Evolutionary conservation across 148 eudicot species (phyloP), one percentile per base, ranked within the genome.

Genomic region (Tetragonia tetragonoides): DNA sequence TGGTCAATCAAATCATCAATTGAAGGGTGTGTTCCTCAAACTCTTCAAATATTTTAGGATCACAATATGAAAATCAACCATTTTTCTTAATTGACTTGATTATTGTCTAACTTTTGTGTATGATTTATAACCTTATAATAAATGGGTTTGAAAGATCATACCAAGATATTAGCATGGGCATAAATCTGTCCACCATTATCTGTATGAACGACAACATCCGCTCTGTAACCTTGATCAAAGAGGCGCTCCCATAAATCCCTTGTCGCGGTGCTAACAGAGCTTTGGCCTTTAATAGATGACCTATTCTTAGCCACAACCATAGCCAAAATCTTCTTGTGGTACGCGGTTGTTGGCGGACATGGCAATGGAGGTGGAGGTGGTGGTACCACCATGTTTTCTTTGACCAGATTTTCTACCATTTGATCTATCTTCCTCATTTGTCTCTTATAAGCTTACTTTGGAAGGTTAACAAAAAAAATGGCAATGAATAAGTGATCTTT

Each of bases 131-230:
- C 8, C 42, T 28, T 3, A 65, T 3, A 65, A 49, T 8, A 49
- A 0, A 3, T 3, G 68, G 42, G 42, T 2, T 28, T 65, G 28
- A 24, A 37, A n/a, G 57, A 73, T 68, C 90, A 84, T 81, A 95
- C 99, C 79, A 95, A 89, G 75, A 95, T 70, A 72, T 81, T 86
- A 71, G 99, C 87, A 80, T 95, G 99, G 28, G 90, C 97, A 75
- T 87, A 90, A 83, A 95, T 84, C 76, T 88, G 74, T 18, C 85
- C 90, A 49, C 89, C 95, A 78, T 70, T 63, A 3, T 85, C 89
- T 0, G 97, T 91, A 51, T 76, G 73, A 72, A 95, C 81, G 15
- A 76, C 76, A 49, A 95, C 97, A 81, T 95, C 97, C 39, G 97
- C 93, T 81, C 92, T 80, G 57, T 91, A 93, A 77, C 85, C 97